A percentile compares a stretch with the other conserved stretches of the same genome.
These are phyloP conservation scores for Curvularia sp. DNA, from an alignment of 2,329 filamentous ascomycete genomes.

Conservation along the genomic window DNA sequence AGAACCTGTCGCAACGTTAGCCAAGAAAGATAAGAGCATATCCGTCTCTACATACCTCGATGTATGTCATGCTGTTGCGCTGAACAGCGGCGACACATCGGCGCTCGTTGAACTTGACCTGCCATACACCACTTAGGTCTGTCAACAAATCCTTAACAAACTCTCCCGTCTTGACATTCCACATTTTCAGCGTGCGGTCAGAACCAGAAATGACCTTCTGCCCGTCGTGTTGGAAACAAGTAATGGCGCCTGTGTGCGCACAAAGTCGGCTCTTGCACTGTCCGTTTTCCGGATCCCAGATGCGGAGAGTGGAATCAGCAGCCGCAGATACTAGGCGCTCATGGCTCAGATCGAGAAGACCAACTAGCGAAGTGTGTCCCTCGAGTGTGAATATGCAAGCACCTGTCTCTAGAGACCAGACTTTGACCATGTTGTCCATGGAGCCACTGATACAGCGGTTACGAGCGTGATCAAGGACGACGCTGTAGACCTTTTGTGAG, in stretches of 20 bases:
- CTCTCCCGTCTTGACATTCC: slow-evolving; percentile 91
- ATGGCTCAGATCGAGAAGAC: slow-evolving; percentile 85
- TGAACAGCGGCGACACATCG: slow-evolving; percentile 97
- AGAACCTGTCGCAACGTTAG: slow-evolving; percentile 72
- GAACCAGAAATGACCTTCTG: slow-evolving; percentile 97
- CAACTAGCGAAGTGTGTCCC: slow-evolving; percentile 90
- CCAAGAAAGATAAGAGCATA: too few relatives aligned
- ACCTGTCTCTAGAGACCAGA: slow-evolving; percentile 92
- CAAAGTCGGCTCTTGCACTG: slow-evolving; percentile 88
- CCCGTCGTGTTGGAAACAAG: slow-evolving; percentile 96
- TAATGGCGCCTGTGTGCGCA: slow-evolving; percentile 96
- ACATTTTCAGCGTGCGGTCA: slow-evolving; percentile 97
- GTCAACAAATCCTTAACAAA: slow-evolving; percentile 92
- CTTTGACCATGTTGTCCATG: slow-evolving; percentile 98
- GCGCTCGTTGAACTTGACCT: slow-evolving; percentile 96
- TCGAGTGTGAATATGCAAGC: slow-evolving; percentile 87
- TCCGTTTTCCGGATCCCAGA: slow-evolving; percentile 95
- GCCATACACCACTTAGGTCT: slow-evolving; percentile 96
- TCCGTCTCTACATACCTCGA: slow-evolving; percentile 68
- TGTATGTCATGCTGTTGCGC: slow-evolving; percentile 88
- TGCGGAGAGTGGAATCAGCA: slow-evolving; percentile 90
- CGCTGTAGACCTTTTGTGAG: slow-evolving; percentile 92
- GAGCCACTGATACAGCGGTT: slow-evolving; percentile 97
- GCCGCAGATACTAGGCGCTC: slow-evolving; percentile 93
- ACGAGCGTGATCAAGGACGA: slow-evolving; percentile 88